Conservation (phyloP, 768 basidiomycete genomes). For the Butyriboletus loyo region DNA sequence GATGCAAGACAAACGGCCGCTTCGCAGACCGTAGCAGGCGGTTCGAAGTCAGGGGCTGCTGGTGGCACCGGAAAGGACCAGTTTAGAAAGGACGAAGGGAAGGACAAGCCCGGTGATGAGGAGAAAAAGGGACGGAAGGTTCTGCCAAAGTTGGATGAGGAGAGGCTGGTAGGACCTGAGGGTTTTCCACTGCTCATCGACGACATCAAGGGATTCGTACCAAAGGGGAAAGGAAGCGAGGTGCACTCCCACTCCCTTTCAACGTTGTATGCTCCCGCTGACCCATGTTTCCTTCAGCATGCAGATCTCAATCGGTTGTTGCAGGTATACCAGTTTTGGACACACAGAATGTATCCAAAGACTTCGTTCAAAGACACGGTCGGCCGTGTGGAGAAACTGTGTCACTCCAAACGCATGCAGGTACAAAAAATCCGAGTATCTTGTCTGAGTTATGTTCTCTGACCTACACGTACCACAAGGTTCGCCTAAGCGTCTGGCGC, state of each 20-base stretch:
- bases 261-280: not conserved
- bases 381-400: constrained; percentile 80
- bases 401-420: constrained; percentile 81
- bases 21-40: constrained; percentile 47
- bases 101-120: constrained; percentile 16
- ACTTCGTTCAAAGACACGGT: constrained; percentile 86
- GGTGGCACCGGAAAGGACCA: constrained; percentile 17
- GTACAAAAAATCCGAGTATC: constrained; percentile 41
- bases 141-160: constrained; percentile 68
- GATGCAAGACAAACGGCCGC: constrained; percentile 28
- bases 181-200: constrained; percentile 83
- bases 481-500: constrained; percentile 70
- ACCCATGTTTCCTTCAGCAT: constrained; percentile 42
- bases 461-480: constrained; percentile 38
- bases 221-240: constrained; percentile 91
- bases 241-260: constrained; percentile 38
- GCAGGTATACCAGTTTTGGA: constrained; percentile 90
- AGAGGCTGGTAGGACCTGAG: constrained; percentile 61
- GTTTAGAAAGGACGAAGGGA: constrained; percentile 6
- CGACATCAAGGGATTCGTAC: constrained; percentile 72
- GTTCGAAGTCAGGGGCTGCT: constrained; percentile 34
- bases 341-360: constrained; percentile 89
- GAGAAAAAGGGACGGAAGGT: constrained; percentile 31
- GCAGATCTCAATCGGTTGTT: constrained; percentile 78
- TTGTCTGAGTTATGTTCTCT: not conserved